Base-by-base conservation (phyloP, 2,329 filamentous ascomycete genomes). In the Rosellinia necatrix region DNA sequence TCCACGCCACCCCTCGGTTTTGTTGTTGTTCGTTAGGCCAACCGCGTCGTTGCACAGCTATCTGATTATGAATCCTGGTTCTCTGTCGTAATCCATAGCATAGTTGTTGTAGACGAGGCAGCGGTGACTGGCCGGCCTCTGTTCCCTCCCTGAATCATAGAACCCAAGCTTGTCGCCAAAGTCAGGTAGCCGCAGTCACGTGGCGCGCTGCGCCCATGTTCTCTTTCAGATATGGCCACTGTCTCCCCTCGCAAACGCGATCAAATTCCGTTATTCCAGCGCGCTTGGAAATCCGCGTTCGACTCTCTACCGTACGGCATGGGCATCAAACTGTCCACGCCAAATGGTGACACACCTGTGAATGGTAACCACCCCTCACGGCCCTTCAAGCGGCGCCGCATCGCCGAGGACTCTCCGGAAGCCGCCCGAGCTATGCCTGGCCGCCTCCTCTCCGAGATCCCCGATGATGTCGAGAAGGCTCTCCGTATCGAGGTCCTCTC, bases 401-500 rank as follows among this genome's bases (percentile, higher is more conserved):
- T 81, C 55, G 73, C 72, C 41, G 74, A 76, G 17, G 71, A 74
- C 41, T 74, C 71, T 10, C 67, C 70, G 4, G 74, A 74, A 44
- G 68, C 57, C 44, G 68, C 61, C 53, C 58, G 61, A 44, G 61
- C 63, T 8, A 47, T 62, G 35, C 49, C 66, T 19, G 54, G 61
- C 9, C 62, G 62, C 24, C 42, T 71, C 44, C 58, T 70, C 25
- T 58, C 63, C 24, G 61, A 67, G 13, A 60, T 52, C 15, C 48
- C 65, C 3, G 56, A 59, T 24, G 63, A 72, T 60, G 57, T 72
- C 60, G 68, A 74, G 32, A 75, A 75, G 40, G 73, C 75, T 5
- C 71, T 85, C 49, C 79, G 79, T 54, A 75, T 85, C 56, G 78
- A 84, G 58, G 72, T 84, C 25, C 71, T 81, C 65, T 81, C 78